Evolutionary conservation across 805 yeast species (phyloP).

Genomic region (Yarrowia deformans): DNA sequence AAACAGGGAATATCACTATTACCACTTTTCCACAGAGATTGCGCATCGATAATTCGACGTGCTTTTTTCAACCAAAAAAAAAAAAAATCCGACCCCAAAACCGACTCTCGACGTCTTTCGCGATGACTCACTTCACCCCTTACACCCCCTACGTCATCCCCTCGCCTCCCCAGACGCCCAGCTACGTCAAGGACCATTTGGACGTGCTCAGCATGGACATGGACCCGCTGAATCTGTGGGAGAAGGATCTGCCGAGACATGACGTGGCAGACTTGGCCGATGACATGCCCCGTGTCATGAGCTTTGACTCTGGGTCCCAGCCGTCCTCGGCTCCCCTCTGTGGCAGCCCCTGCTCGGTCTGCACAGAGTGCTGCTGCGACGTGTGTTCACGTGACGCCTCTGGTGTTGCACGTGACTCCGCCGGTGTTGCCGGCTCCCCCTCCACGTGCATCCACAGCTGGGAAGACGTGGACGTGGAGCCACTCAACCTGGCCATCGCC

Average conservation of each 20-base stretch:
- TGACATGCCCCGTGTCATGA: not conserved
- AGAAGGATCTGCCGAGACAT: not conserved
- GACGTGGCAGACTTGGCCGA: no score
- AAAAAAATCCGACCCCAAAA: not conserved
- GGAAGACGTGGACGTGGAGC: constrained; percentile 39
- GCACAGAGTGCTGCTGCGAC: constrained; percentile 28
- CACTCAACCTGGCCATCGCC: constrained; percentile 32
- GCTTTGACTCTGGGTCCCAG: not conserved
- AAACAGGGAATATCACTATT: constrained; percentile 40
- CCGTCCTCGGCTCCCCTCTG: not conserved
- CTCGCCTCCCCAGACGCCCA: constrained; percentile 26
- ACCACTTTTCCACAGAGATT: constrained; percentile 10
- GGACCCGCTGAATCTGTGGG: constrained; percentile 34
- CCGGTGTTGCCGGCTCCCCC: no score
- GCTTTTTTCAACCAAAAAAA: not conserved
- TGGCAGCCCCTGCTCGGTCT: constrained; percentile 27
- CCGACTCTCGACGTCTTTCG: no score
- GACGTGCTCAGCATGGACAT: constrained; percentile 17
- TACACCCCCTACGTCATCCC: constrained; percentile 38
- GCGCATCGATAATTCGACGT: no score
- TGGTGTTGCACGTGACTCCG: not conserved
- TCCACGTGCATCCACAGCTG: not conserved
- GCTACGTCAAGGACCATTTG: constrained; percentile 1
- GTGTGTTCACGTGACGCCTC: not conserved
- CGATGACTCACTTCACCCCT: constrained; percentile 33